Conservation (phyloP, 2,329 filamentous ascomycete genomes). For the Monosporascus sp. region DNA sequence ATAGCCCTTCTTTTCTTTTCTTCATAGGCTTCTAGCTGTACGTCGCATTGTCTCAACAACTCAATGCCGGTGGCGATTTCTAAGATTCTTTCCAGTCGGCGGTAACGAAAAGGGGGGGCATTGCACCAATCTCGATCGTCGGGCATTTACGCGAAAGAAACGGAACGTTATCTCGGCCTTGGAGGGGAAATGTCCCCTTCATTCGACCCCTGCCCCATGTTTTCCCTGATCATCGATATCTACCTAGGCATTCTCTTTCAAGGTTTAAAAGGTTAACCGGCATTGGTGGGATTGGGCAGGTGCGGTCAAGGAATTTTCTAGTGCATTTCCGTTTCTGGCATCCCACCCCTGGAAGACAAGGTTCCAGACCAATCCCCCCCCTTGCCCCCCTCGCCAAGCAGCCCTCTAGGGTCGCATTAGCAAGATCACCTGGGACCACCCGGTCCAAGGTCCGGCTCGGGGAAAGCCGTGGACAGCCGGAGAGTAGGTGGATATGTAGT, state of each 20-base stretch:
- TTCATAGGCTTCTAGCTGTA: not conserved
- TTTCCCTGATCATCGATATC: no score
- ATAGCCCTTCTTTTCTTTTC: not conserved
- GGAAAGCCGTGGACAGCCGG: not conserved
- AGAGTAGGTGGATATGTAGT: not conserved
- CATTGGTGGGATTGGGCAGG: no score
- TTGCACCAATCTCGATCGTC: no score
- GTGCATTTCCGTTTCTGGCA: not conserved
- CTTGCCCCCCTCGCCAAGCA: not conserved
- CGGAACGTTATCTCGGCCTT: no score
- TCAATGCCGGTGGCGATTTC: no score
- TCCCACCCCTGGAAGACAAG: not conserved
- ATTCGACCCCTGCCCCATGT: no score
- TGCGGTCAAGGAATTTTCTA: not conserved
- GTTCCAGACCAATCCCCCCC: not conserved
- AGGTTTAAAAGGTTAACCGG: no score
- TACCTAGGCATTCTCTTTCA: no score
- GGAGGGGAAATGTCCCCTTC: no score
- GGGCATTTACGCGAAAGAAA: no score
- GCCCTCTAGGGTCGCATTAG: not conserved
- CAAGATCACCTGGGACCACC: not conserved
- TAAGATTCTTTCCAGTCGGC: no score
- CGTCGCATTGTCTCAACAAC: not conserved
- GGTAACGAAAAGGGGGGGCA: no score
- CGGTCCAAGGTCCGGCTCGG: not conserved